These are phyloP conservation scores for Boletus reticulatus DNA, from an alignment of 768 basidiomycete species.

Conservation along the genomic window DNA sequence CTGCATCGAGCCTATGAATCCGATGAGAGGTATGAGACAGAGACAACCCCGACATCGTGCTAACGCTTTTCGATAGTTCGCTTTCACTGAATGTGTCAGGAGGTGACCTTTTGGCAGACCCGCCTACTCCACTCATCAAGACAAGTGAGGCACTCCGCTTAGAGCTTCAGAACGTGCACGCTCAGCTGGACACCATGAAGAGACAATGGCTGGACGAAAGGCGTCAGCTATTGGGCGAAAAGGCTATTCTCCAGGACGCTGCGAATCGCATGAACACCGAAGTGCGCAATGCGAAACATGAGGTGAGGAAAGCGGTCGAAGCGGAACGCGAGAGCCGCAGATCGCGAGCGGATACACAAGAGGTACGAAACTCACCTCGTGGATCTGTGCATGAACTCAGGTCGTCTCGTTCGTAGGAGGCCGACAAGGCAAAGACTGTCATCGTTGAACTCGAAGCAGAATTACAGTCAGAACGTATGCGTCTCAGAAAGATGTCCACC, in stretches of 20 bases:
- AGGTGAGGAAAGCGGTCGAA: conserved; percentile 52
- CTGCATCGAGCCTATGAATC: conserved; percentile 39
- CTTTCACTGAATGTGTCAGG: conserved; percentile 44
- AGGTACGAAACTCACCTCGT: conserved; percentile 36
- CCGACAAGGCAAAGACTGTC: conserved; percentile 61
- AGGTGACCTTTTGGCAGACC: conserved; percentile 49
- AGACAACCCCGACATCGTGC: not conserved
- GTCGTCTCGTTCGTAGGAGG: conserved; percentile 46
- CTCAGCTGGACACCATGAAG: conserved; percentile 62
- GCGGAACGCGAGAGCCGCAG: conserved; percentile 49
- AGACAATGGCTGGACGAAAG: conserved; percentile 70
- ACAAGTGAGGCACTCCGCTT: conserved; percentile 62
- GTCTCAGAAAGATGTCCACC: conserved; percentile 56
- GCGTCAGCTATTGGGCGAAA: conserved; percentile 62
- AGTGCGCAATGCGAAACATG: conserved; percentile 56
- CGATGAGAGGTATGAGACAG: conserved; percentile 58
- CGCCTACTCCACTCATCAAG: conserved; percentile 66
- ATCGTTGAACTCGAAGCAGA: conserved; percentile 71
- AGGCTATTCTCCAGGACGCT: conserved; percentile 67
- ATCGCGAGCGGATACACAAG: conserved; percentile 50
- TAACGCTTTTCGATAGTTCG: conserved; percentile 39
- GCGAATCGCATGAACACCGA: conserved; percentile 64
- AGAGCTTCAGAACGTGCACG: conserved; percentile 60
- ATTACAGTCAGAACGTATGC: conserved; percentile 67
- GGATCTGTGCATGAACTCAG: conserved; percentile 1